Evolutionary conservation across 2,329 filamentous ascomycete species (phyloP).

Genomic region (Verticillium tricorpus): DNA sequence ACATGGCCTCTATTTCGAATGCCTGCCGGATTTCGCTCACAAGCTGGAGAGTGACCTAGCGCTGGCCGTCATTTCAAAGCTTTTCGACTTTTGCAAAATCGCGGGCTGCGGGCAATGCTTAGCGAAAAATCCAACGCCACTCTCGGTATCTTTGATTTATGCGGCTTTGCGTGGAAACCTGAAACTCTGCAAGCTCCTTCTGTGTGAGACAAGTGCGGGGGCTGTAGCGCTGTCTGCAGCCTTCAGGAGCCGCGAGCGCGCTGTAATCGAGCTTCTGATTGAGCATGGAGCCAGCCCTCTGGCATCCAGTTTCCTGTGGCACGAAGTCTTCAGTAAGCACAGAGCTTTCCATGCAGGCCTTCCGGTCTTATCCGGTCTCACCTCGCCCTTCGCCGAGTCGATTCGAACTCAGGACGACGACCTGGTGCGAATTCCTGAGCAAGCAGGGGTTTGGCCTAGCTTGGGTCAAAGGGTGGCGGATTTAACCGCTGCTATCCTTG

Average conservation of each 20-base stretch:
- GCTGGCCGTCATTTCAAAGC: neutral
- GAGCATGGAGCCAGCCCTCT: neutral
- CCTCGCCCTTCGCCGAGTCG: neutral
- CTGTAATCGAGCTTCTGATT: neutral
- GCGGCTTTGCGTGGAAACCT: neutral
- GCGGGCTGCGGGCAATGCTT: neutral
- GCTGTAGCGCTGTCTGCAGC: neutral
- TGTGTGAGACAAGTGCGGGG: neutral
- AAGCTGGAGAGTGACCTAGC: neutral
- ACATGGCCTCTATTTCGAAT: neutral
- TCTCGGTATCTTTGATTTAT: neutral
- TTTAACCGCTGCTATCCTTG: neutral
- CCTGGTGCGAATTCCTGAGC: neutral
- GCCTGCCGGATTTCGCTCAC: neutral
- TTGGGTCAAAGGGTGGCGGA: neutral
- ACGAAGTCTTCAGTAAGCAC: fast-evolving
- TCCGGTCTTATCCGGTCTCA: neutral
- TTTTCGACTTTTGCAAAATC: neutral
- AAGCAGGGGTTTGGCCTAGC: neutral
- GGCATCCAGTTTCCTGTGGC: neutral
- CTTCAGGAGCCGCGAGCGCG: neutral
- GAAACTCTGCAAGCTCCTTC: neutral
- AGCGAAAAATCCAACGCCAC: neutral
- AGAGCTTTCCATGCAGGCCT: no score
- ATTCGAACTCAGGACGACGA: neutral